Base-by-base conservation (phyloP, 257 asterid genomes). In the Paulownia fortunei region DNA sequence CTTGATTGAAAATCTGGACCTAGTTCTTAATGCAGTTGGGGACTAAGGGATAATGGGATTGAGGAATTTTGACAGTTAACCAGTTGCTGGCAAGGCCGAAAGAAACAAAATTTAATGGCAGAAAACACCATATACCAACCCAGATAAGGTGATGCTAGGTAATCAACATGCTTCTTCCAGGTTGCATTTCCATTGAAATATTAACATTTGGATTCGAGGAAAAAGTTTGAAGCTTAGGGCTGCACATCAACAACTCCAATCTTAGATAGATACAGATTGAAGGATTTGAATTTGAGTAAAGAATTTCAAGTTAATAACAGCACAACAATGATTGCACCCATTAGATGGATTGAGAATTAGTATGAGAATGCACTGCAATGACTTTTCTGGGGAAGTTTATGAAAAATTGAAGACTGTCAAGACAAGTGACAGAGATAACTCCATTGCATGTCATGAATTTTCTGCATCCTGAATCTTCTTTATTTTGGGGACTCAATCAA, bases 81-180 rank as follows among this genome's bases (percentile, higher is more conserved):
- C 21, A 21, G 44, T 46, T 59, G 67, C 74, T 71, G 41, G 60
- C 63, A 49, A 65, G 73, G 61, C 71, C 26, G 71, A 67, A 74
- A 61, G 83, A 72, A 80, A 70, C 76, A 6, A 23, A 23, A 60
- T 16, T 74, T 84, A 68, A 80, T 84, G 56, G 15, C 81, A 55
- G 83, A 80, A 69, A 73, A 62, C 79, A 77, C 69, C 81, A 42
- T 26, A 34, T 77, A 81, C 73, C 85, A 69, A 73, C 83, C 72
- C 74, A 32, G 71, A 79, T 64, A 69, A 74, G 67, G 47, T 32
- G 47, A 46, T 8, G 55, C 66, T 58, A n/a, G 46, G 60, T 19
- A 0, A n/a, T 42, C 27, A 24, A 30, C 67, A 21, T 55, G 51
- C 47, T 13, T 69, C 26, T 23, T 58, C 61, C 44, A 68, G 10